Evolutionary conservation across 2,329 filamentous ascomycete species (phyloP), one percentile per base, ranked within the genome.

Genomic region (Beauveria bassiana): DNA sequence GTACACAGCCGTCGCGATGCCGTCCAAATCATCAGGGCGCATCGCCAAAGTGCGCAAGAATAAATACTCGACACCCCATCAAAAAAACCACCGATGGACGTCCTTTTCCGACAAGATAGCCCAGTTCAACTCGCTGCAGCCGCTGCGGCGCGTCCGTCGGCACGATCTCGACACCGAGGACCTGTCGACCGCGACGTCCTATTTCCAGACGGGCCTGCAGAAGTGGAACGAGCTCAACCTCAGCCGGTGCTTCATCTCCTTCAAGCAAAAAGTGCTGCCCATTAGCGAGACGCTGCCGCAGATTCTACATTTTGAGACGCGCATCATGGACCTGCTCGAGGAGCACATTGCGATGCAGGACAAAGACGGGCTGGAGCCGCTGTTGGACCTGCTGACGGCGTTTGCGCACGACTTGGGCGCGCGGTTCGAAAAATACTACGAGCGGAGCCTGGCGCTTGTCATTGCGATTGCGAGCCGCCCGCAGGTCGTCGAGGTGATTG

Each of bases 221-320:
- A 90, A 90, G 82, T 99, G 95, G 95, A 79, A 83, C 60, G 95
- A 98, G 68, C 84, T 96, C 74, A 98, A 98, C 75, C 80, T 97
- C 65, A 92, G 93, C 18, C 87, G 89, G 65, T 84, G 81, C 42
- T 99, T 96, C 70, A 85, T 85, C 54, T 78, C 81, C 47, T 98
- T 99, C 75, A 83, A 86, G 67, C 85, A 87, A 65, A 85, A 90
- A 71, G 86, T 91, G 52, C 80, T 84, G 67, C 87, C 90, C 60
- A 81, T 96, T 59, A 93, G 87, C 78, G 93, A 98, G 74, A 97
- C 88, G 70, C 82, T 99, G 49, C 88, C 93, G 24, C 91, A 97
- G 74, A 89, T 99, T 66, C 79, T 99, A 64, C 90, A 98, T 78
- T 90, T 96, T 74, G 88, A 96, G 75, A 85, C 90, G 66, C 85